Percentiles rank a stretch among this genome's conserved stretches.
phyloP scores from a whole-genome alignment of 1,284 basidiomycete species.

The Pisolithus thermaeus region DNA sequence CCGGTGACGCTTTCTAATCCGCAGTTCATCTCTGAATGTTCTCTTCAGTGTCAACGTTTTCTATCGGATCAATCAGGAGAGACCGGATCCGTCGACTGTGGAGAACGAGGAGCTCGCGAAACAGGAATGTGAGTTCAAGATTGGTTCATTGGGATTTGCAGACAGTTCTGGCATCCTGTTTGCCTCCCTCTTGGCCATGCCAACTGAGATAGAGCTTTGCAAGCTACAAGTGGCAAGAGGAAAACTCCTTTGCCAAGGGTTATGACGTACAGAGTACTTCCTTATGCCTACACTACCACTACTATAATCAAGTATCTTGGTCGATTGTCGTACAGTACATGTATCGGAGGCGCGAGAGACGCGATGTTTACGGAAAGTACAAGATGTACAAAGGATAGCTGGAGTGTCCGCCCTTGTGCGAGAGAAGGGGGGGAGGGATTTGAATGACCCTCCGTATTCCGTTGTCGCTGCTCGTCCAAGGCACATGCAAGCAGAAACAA shows the following conservation, averaged over 20 bases:
- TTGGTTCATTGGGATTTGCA: conserved; percentile 79
- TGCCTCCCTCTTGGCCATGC: conserved; percentile 76
- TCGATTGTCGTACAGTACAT: no score
- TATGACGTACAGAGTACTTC: conserved; percentile 34
- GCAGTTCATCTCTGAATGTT: not conserved
- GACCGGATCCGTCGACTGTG: conserved; percentile 36
- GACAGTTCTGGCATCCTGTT: conserved; percentile 75
- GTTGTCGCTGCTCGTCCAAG: no score
- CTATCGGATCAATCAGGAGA: conserved; percentile 78
- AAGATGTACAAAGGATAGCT: not conserved
- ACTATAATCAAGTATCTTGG: no score
- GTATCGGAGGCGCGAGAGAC: no score
- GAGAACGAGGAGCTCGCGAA: conserved; percentile 50
- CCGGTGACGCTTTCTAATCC: not conserved
- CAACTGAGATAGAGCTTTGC: conserved; percentile 79
- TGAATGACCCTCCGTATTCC: no score
- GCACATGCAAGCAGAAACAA: no score
- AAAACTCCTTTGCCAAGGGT: conserved; percentile 63
- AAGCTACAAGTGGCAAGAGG: conserved; percentile 68
- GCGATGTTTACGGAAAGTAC: not conserved
- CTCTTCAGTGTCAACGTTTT: conserved; percentile 75
- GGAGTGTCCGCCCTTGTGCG: no score
- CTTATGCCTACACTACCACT: no score
- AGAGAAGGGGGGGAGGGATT: no score
- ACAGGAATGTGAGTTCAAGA: conserved; percentile 83